These are phyloP conservation scores for Lotmaria passim DNA, from an alignment of 208 protist genomes.

Conservation along the genomic window DNA sequence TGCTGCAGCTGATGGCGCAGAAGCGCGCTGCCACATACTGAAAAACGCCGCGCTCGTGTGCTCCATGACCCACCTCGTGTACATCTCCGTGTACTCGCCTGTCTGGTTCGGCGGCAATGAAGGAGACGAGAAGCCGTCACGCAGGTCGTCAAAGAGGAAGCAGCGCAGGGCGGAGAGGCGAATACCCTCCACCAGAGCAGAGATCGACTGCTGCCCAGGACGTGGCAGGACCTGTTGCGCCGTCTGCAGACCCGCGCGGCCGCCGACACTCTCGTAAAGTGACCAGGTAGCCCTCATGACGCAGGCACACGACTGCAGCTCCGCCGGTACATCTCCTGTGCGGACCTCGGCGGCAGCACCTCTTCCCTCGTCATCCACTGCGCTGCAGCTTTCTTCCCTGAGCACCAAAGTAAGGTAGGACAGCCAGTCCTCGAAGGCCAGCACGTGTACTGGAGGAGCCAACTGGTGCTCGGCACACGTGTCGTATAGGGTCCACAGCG, in stretches of 20 bases:
- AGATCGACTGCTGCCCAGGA: constrained; percentile 46
- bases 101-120: neutral
- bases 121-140: neutral
- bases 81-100: neutral
- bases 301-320: constrained; percentile 2
- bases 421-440: constrained; percentile 24
- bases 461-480: constrained; percentile 9
- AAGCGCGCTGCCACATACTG: constrained; percentile 43
- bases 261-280: constrained; percentile 33
- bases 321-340: neutral
- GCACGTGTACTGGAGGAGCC: constrained; percentile 17
- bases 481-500: constrained; percentile 64
- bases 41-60: constrained; percentile 49
- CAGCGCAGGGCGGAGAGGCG: constrained; percentile 65
- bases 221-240: constrained; percentile 59
- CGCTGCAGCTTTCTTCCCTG: neutral
- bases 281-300: constrained; percentile 24
- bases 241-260: constrained; percentile 42
- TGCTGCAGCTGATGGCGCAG: neutral
- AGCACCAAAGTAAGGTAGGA: neutral
- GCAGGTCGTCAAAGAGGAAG: constrained; percentile 42
- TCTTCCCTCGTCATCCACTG: too few species aligned
- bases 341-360: neutral
- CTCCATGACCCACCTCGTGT: constrained; percentile 29
- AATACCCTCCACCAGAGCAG: constrained; percentile 65